Percentiles rank a stretch among this genome's conserved stretches.
Conservation (phyloP, 1,284 basidiomycete genomes). For the Neotropicomus parvogracilis region DNA sequence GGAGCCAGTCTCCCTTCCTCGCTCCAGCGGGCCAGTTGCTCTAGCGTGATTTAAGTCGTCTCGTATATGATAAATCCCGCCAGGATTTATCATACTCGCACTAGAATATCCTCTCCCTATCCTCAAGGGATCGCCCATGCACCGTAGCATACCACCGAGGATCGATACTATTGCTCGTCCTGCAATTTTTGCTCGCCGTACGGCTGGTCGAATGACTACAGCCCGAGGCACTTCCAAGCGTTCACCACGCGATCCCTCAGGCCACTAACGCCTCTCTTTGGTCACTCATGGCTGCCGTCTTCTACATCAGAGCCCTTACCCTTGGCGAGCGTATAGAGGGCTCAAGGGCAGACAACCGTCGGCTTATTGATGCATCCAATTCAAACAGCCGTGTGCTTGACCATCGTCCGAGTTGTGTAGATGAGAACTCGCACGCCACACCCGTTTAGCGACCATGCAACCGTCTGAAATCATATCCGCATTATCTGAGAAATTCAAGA, state of each 20-base stretch:
- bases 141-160: slow-evolving; percentile 63
- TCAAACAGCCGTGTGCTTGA: no score
- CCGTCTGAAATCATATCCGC: slow-evolving; percentile 54
- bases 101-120: slow-evolving; percentile 66
- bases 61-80: no score
- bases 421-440: slow-evolving; percentile 26
- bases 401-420: no score
- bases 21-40: slow-evolving; percentile 73
- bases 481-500: slow-evolving; percentile 57
- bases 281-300: slow-evolving; percentile 63
- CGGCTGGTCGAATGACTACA: slow-evolving; percentile 43
- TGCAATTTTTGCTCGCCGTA: slow-evolving; percentile 63
- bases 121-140: slow-evolving; percentile 52
- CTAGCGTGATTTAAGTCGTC: slow-evolving; percentile 78
- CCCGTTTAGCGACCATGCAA: slow-evolving; percentile 24
- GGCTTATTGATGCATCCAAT: no score
- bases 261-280: slow-evolving; percentile 75
- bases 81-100: slow-evolving; percentile 54
- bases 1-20: no score
- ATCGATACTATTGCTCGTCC: slow-evolving; percentile 61
- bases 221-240: neutral
- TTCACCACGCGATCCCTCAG: slow-evolving; percentile 36
- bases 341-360: slow-evolving; percentile 61
- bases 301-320: slow-evolving; percentile 60
- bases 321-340: slow-evolving; percentile 65